phyloP scores from a whole-genome alignment of 2,329 filamentous ascomycete genomes.

The Pyricularia sp. region DNA sequence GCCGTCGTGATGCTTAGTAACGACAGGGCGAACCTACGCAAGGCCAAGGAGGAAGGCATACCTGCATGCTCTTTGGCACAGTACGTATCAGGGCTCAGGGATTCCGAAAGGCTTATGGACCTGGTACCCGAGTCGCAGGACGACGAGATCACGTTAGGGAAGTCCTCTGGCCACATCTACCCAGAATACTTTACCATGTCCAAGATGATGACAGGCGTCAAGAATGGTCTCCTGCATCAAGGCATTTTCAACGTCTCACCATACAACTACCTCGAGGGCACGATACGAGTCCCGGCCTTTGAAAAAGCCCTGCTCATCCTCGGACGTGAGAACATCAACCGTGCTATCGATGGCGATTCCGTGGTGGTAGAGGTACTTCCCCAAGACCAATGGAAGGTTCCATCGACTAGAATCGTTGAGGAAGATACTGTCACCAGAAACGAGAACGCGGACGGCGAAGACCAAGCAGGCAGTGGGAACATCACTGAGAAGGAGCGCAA shows the following conservation, averaged over 20 bases:
- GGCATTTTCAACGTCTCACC: constrained; percentile 92
- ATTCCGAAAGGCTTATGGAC: constrained; percentile 75
- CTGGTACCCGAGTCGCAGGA: constrained; percentile 80
- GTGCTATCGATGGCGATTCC: constrained; percentile 79
- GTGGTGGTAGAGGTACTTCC: constrained; percentile 89
- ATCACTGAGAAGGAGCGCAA: constrained; percentile 77
- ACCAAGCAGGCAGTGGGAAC: constrained; percentile 60
- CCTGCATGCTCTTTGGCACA: constrained; percentile 54
- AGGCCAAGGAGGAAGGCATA: constrained; percentile 66
- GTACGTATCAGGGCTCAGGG: constrained; percentile 74
- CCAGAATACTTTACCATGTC: constrained; percentile 82
- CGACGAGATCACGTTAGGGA: constrained; percentile 49
- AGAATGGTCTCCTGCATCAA: constrained; percentile 80
- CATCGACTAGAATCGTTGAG: constrained; percentile 90
- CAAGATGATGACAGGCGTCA: constrained; percentile 87
- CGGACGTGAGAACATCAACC: constrained; percentile 91
- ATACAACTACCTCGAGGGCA: constrained; percentile 95
- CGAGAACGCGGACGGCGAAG: constrained; percentile 73
- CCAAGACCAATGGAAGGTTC: constrained; percentile 91
- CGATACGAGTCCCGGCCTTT: constrained; percentile 80
- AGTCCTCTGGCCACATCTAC: constrained; percentile 60
- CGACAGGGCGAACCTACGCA: constrained; percentile 74
- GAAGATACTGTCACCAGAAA: constrained; percentile 86
- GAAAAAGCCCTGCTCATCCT: constrained; percentile 78
- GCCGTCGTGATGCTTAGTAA: constrained; percentile 88